Base-by-base conservation (phyloP, 176 grass and related monocot genomes). In the Ensete ventricosum region DNA sequence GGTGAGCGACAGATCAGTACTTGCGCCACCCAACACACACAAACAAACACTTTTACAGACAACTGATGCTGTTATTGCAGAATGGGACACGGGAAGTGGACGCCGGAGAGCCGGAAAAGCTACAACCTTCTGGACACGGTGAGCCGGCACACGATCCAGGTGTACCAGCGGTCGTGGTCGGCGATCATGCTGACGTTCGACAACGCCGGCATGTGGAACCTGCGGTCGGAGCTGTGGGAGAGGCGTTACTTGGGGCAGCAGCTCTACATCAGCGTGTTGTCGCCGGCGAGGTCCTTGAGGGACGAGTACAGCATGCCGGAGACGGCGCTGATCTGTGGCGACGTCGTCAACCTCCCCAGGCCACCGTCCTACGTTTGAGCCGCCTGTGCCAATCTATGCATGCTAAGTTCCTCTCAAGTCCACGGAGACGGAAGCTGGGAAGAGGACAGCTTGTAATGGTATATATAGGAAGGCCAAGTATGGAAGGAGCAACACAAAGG, bases 151-250 rank as follows among this genome's bases (percentile, higher is more conserved):
- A 75, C 73, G 9, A 58, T 75, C 25, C 73, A 75, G 14, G 73
- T 75, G 25, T 75, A 75, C 73, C 54, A 22, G 8, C 14, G 14
- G 73, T 75, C 73, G 25, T 75, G 73, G 73, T 21, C 73, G 73
- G 54, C 73, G 54, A 53, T 75, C 10, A 1, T 75, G 54, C n/a
- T 73, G n/a, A 73, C 52, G 20, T 73, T 73, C 52, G 71, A 73
- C 71, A 73, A 73, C 53, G 71, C 73, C 73, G 73, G 73, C 13
- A 60, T 75, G 54, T 75, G 73, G 73, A 75, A 75, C 73, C 73
- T 75, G 26, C 22, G 73, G 54, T 58, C 73, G 73, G 53, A 58
- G 73, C 7, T 49, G 8, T 75, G 73, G 73, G 73, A 75, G 7
- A 57, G 53, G 73, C 53, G 54, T 9, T 75, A 75, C 73, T 14